Evolutionary conservation across 2,329 filamentous ascomycete species (phyloP).

Genomic region (Juglanconis sp.): DNA sequence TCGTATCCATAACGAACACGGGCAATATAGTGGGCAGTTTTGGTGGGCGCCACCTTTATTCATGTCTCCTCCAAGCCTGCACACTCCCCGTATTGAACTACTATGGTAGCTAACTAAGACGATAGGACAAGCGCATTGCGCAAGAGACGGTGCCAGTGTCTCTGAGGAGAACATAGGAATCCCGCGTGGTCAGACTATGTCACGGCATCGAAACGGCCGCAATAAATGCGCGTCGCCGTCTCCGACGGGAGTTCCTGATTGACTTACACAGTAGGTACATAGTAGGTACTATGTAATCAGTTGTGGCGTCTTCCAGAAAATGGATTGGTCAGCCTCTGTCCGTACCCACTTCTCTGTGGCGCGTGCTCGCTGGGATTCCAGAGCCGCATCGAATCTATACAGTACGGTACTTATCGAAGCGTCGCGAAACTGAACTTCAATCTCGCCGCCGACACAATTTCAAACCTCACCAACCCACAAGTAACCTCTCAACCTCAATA

Average conservation of each 20-base stretch:
- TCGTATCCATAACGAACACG: too few relatives aligned
- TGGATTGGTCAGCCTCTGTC: background rate
- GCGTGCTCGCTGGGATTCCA: background rate
- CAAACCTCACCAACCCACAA: background rate
- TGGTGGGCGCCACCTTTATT: too few relatives aligned
- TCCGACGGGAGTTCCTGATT: background rate
- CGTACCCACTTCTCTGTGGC: background rate
- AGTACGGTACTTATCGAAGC: background rate
- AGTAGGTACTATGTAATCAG: background rate
- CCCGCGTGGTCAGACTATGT: too few relatives aligned
- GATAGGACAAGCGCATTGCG: too few relatives aligned
- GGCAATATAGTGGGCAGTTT: too few relatives aligned
- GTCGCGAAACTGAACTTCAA: background rate
- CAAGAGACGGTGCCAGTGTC: too few relatives aligned
- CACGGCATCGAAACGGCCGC: too few relatives aligned
- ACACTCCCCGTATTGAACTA: too few relatives aligned
- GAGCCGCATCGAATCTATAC: background rate
- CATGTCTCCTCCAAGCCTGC: too few relatives aligned
- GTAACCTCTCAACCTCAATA: background rate
- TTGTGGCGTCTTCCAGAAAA: background rate
- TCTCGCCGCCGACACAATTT: conserved; percentile 13
- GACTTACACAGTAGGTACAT: background rate
- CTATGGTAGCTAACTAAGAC: too few relatives aligned
- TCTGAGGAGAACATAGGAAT: too few relatives aligned
- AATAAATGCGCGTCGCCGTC: too few relatives aligned